phyloP scores from a whole-genome alignment of 805 yeast genomes.

The Lipomyces yamadae region DNA sequence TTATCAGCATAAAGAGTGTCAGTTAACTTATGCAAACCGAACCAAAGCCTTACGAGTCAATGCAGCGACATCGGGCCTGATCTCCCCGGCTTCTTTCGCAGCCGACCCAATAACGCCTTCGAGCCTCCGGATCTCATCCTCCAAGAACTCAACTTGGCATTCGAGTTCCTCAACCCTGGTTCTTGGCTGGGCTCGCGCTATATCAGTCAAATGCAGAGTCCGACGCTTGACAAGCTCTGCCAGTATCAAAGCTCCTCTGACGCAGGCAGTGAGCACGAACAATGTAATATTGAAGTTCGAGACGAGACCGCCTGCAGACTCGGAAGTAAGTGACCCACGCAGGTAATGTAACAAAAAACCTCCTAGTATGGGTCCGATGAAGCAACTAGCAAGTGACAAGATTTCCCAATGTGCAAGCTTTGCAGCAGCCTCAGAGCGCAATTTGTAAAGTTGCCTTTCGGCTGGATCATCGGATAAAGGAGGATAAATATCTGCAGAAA shows the following conservation, averaged over 20 bases:
- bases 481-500: constrained; percentile 3
- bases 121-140: constrained; percentile 1
- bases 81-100: constrained; percentile 3
- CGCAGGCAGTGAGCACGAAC: constrained; percentile 23
- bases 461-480: constrained; percentile 4
- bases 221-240: constrained; percentile 19
- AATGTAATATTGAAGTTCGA: constrained; percentile 29
- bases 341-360: constrained; percentile 20
- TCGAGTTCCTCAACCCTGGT: constrained; percentile 7
- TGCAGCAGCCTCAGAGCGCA: constrained; percentile 9
- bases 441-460: not conserved
- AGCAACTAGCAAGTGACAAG: constrained; percentile 15
- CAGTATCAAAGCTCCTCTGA: constrained; percentile 14
- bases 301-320: constrained; percentile 18
- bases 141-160: not conserved
- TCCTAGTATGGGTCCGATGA: constrained; percentile 24
- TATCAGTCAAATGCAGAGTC: not conserved
- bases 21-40: not conserved
- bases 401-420: constrained; percentile 23
- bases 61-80: constrained; percentile 10
- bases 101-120: constrained; percentile 6
- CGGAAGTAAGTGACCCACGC: constrained; percentile 11
- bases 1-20: not conserved
- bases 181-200: not conserved
- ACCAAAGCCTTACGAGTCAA: constrained; percentile 4